Evolutionary conservation across 2,329 filamentous ascomycete genomes (phyloP).

Genomic region (Karstenula rhodostoma): DNA sequence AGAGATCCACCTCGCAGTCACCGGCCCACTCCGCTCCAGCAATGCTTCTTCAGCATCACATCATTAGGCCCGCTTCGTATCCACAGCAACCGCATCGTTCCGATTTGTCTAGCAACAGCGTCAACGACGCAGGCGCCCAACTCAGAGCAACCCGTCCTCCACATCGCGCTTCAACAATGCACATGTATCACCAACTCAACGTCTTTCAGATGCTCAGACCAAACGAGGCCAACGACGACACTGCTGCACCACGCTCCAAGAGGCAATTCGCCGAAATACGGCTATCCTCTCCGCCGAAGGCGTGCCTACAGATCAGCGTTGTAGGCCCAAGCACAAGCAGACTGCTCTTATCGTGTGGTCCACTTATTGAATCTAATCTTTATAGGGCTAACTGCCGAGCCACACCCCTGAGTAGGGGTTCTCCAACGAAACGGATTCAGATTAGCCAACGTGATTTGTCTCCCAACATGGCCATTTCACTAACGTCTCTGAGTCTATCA

Average conservation of each 20-base stretch:
- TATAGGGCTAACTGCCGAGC: background rate
- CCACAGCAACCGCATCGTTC: constrained; percentile 2
- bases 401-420: background rate
- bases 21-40: constrained; percentile 9
- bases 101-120: background rate
- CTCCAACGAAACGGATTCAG: background rate
- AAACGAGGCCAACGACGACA: constrained; percentile 1
- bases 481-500: background rate
- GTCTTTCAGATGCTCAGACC: background rate
- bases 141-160: background rate
- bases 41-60: constrained; percentile 2
- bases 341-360: background rate
- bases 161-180: background rate
- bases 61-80: constrained; percentile 1
- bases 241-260: background rate
- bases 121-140: background rate
- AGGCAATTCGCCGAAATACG: background rate
- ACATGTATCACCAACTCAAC: background rate
- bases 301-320: background rate
- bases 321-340: background rate
- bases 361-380: constrained; percentile 8
- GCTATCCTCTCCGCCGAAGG: background rate
- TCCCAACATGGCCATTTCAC: background rate
- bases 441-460: background rate
- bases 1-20: background rate